These are phyloP conservation scores for Clavulina sp. DNA, from an alignment of 768 basidiomycete species.

Conservation along the genomic window DNA sequence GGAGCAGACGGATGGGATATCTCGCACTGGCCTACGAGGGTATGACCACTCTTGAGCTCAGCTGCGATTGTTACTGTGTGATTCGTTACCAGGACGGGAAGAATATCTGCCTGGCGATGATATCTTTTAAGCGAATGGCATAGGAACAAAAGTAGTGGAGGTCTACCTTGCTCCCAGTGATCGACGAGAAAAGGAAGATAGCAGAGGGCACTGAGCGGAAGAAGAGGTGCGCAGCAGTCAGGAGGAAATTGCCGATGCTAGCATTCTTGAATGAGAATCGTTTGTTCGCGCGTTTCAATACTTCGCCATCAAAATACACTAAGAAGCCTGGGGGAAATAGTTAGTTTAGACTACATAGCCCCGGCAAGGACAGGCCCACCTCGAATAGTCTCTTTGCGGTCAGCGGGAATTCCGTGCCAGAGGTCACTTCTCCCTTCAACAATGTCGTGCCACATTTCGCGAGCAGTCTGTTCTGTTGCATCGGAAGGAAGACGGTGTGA, in stretches of 20 bases:
- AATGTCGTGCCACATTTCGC: conserved; percentile 83
- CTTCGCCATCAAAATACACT: conserved; percentile 78
- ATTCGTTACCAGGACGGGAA: conserved; percentile 85
- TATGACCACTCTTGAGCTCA: conserved; percentile 60
- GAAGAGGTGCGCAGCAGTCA: conserved; percentile 77
- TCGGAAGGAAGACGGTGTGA: conserved; percentile 60
- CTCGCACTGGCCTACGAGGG: conserved; percentile 80
- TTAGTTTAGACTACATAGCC: background rate
- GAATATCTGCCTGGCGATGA: conserved; percentile 43
- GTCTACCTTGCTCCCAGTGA: conserved; percentile 53
- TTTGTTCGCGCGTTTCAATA: conserved; percentile 80
- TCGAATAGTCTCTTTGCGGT: conserved; percentile 81
- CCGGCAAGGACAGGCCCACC: conserved; percentile 27
- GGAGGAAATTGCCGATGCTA: conserved; percentile 80
- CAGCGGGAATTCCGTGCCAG: conserved; percentile 75
- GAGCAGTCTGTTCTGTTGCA: conserved; percentile 53
- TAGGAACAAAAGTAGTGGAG: background rate
- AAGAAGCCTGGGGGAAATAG: conserved; percentile 53
- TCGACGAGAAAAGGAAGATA: conserved; percentile 84
- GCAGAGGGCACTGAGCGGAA: conserved; percentile 87
- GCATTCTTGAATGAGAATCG: conserved; percentile 88
- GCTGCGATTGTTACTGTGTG: conserved; percentile 92
- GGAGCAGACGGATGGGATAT: conserved; percentile 64
- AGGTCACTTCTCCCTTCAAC: conserved; percentile 70
- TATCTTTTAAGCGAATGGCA: background rate